Conservation (phyloP, 352 stramenopile species). For the Synura sp. region DNA sequence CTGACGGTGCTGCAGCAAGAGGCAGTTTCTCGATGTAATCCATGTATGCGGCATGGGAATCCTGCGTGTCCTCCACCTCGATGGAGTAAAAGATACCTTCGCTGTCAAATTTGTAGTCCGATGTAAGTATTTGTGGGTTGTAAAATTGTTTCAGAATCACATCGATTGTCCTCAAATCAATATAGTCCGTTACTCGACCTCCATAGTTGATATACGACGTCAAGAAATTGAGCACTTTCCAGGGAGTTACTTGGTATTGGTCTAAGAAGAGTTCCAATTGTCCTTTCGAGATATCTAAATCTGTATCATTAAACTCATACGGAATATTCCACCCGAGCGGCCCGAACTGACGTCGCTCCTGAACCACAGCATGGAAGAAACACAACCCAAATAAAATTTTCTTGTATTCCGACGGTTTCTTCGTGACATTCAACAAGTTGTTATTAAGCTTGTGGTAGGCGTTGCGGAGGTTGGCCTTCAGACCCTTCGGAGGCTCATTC, state of each 20-base stretch:
- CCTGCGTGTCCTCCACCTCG: conserved; percentile 58
- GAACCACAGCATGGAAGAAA: conserved; percentile 70
- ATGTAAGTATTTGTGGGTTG: conserved; percentile 67
- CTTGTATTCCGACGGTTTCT: conserved; percentile 76
- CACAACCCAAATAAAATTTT: conserved; percentile 86
- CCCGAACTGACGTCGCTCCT: conserved; percentile 88
- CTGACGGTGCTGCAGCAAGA: conserved; percentile 75
- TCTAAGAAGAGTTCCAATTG: conserved; percentile 84
- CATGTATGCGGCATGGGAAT: conserved; percentile 70
- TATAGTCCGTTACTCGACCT: conserved; percentile 85
- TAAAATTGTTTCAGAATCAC: conserved; percentile 86
- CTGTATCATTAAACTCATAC: conserved; percentile 94
- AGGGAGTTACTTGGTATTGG: conserved; percentile 78
- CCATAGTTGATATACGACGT: conserved; percentile 90
- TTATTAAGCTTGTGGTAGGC: conserved; percentile 90
- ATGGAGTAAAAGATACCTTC: conserved; percentile 75
- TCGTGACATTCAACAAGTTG: conserved; percentile 67
- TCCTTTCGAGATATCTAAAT: conserved; percentile 83
- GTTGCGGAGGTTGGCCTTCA: conserved; percentile 79
- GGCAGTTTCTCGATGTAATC: conserved; percentile 86
- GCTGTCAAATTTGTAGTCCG: conserved; percentile 55
- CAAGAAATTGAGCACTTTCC: conserved; percentile 76
- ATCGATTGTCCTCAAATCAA: conserved; percentile 84
- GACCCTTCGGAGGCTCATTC: conserved; percentile 86
- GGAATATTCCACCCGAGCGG: conserved; percentile 92